A percentile compares a stretch with the other conserved stretches of the same genome.
Conservation (phyloP, 768 basidiomycete species). For the Suillus discolor region DNA sequence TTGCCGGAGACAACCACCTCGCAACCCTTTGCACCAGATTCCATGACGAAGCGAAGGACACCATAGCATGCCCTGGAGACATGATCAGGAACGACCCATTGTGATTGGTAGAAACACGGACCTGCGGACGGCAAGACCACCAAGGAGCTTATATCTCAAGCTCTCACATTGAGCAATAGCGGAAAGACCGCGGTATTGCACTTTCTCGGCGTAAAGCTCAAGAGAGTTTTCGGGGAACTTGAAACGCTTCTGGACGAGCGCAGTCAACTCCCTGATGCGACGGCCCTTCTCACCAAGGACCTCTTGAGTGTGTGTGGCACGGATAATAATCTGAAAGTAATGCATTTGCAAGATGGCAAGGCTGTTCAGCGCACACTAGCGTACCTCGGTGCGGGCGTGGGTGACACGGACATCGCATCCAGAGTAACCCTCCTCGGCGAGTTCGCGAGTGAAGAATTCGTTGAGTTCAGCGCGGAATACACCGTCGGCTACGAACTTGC, state of each 20-base stretch:
- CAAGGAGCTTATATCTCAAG: constrained; percentile 97
- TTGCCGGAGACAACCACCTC: constrained; percentile 99
- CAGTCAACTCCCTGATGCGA: constrained; percentile 97
- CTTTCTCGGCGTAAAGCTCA: constrained; percentile 99
- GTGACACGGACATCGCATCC: constrained; percentile 99
- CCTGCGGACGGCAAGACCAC: constrained; percentile 99
- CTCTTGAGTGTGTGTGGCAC: constrained; percentile 98
- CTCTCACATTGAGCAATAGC: constrained; percentile 99
- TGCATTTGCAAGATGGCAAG: constrained; percentile 3
- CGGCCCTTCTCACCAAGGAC: constrained; percentile 99
- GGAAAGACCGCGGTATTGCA: constrained; percentile 96
- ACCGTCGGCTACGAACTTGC: constrained; percentile 98
- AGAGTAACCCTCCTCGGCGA: constrained; percentile 99
- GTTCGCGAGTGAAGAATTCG: constrained; percentile 98
- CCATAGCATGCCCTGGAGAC: constrained; percentile 88
- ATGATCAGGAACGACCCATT: constrained; percentile 6
- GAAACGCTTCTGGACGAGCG: constrained; percentile 99
- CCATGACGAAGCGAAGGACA: constrained; percentile 99
- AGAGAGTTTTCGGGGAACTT: constrained; percentile 99
- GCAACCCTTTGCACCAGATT: constrained; percentile 99
- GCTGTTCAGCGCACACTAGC: constrained; percentile 10
- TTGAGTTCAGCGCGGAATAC: constrained; percentile 99
- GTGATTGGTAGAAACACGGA: constrained; percentile 3
- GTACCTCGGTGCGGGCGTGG: constrained; percentile 96
- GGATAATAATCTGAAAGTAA: constrained; percentile 86